phyloP scores from a whole-genome alignment of 2,329 filamentous ascomycete genomes.

The Pseudocercospora musae region DNA sequence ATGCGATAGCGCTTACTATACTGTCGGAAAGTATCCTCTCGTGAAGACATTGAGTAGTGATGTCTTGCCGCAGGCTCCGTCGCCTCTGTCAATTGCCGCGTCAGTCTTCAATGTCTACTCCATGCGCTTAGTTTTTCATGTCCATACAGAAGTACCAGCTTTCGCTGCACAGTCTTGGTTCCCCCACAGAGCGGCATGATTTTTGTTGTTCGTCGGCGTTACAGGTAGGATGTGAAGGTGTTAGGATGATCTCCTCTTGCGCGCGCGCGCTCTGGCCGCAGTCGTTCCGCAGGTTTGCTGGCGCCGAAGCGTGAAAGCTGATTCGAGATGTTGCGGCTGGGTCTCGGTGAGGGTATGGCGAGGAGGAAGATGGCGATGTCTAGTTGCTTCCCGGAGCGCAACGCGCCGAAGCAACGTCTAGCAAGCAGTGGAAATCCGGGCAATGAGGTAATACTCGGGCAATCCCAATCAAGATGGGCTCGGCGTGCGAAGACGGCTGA shows the following conservation, averaged over 20 bases:
- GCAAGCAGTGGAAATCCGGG: background rate
- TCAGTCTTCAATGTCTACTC: background rate
- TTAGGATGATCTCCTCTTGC: background rate
- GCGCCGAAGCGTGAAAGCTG: background rate
- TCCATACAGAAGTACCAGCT: conserved; percentile 84
- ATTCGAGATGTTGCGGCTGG: background rate
- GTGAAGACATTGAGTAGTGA: conserved; percentile 98
- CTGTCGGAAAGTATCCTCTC: conserved; percentile 95
- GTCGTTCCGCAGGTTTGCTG: background rate
- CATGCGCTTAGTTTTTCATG: background rate
- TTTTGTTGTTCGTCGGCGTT: conserved; percentile 4
- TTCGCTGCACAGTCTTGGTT: conserved; percentile 80
- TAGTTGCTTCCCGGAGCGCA: background rate
- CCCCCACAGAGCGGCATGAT: conserved; percentile 50
- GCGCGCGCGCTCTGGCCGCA: background rate
- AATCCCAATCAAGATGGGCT: conserved; percentile 1
- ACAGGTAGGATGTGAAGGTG: background rate
- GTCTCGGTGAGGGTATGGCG: background rate
- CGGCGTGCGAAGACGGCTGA: background rate
- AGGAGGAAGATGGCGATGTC: background rate
- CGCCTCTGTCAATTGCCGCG: conserved; percentile 59
- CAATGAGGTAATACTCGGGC: conserved; percentile 10
- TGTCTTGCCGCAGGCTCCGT: conserved; percentile 96
- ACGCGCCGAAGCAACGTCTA: background rate
- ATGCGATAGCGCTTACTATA: conserved; percentile 62